Conservation (phyloP, 805 yeast genomes). For the Metschnikowia baotianmanensis region DNA sequence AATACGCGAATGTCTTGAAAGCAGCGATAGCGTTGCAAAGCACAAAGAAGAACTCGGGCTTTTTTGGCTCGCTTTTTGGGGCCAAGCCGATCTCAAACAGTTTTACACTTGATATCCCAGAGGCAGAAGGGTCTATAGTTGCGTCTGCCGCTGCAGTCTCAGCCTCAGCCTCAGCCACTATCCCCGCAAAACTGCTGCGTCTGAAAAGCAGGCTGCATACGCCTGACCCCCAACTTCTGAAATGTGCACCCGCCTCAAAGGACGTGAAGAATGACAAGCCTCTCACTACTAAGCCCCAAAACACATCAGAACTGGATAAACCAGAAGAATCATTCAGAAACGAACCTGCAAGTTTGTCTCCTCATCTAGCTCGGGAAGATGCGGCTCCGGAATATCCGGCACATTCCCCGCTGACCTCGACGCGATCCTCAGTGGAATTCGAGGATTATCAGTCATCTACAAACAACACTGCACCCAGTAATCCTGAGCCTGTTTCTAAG, state of each 20-base stretch:
- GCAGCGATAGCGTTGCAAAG: constrained; percentile 27
- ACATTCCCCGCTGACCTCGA: not conserved
- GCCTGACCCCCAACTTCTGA: not conserved
- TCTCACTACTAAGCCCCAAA: not conserved
- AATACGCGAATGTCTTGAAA: constrained; percentile 32
- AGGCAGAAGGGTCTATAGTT: constrained; percentile 1
- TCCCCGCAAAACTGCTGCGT: not conserved
- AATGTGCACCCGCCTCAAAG: too few relatives aligned
- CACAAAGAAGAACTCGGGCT: constrained; percentile 23
- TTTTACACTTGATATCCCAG: constrained; percentile 11
- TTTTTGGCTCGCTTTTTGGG: constrained; percentile 34
- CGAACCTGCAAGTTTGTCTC: not conserved
- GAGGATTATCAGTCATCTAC: constrained; percentile 9
- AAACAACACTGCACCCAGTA: constrained; percentile 4
- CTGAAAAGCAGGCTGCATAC: not conserved
- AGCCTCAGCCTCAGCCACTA: not conserved
- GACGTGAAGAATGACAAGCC: too few relatives aligned
- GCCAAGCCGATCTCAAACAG: constrained; percentile 13
- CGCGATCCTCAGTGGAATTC: constrained; percentile 3
- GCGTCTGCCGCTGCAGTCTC: not conserved
- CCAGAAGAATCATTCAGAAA: not conserved
- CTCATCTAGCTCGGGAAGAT: not conserved
- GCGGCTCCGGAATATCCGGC: not conserved
- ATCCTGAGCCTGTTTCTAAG: not conserved
- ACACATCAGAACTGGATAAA: not conserved